Evolutionary conservation across 2,329 filamentous ascomycete species (phyloP).

Genomic region (Pseudocercospora vitis): DNA sequence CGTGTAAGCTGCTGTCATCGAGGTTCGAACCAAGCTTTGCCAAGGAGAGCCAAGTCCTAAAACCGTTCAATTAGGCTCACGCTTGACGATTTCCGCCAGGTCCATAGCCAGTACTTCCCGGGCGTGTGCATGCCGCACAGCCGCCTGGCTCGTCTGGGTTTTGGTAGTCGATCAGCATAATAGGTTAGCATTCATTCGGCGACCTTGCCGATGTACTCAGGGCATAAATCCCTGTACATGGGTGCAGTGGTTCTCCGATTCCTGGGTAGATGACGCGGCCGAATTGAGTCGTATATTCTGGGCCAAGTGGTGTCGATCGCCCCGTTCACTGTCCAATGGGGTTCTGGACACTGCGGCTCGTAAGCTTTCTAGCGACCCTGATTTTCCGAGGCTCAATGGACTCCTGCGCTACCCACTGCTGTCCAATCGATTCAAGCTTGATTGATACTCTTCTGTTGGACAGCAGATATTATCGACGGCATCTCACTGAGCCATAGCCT

Average conservation of each 20-base stretch:
- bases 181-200: not conserved
- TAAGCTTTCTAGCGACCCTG: not conserved
- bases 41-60: not conserved
- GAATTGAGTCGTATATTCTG: not conserved
- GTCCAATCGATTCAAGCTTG: no score
- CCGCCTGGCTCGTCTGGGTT: not conserved
- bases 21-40: slow-evolving; percentile 2
- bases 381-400: not conserved
- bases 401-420: no score
- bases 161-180: not conserved
- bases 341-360: not conserved
- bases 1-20: not conserved
- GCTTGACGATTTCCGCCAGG: not conserved
- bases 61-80: not conserved
- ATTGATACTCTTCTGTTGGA: no score
- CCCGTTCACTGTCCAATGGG: not conserved
- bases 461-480: no score
- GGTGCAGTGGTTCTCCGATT: not conserved
- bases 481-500: no score
- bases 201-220: not conserved
- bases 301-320: not conserved
- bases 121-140: not conserved
- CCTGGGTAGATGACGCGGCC: not conserved
- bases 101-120: not conserved
- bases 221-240: not conserved